Base-by-base conservation (phyloP, 140 eudicot species). In the Bidens hawaiensis region DNA sequence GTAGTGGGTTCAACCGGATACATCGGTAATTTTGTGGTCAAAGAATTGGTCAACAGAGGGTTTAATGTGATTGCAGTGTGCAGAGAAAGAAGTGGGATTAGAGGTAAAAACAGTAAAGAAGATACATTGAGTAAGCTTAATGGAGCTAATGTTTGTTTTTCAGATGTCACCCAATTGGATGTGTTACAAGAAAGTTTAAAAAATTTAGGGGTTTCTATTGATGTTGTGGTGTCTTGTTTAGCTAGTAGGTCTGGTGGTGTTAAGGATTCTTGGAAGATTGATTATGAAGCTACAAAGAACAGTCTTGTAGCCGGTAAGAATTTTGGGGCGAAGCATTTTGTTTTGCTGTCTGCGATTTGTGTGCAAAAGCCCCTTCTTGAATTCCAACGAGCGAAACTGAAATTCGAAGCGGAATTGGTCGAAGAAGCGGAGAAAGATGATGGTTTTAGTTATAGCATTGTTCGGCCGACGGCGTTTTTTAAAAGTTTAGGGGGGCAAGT, bases 1-100 rank as follows among this genome's bases (percentile, higher is more conserved):
- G 95, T 87, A 13, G 98, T 91, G 83, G 98, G 98, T 58, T 87
- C 98, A 60, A 91, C 98, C 27, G 96, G 96, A 41, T 91, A 91
- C 55, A 87, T 87, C 64, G 98, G 98, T 0, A 91, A 84, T 48
- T 91, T 78, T 76, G 96, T 87, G 6, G 94, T 87, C 26, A 76
- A 82, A 52, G 96, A 91, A 72, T 13, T 91, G 34, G 73, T 87
- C n/a, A 82, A 69, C 2, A 81, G 98, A 67, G 98, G 98, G 75
- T 91, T 84, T 57, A 91, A 84, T 76, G 96, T 87, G 13, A 87
- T 91, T 14, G 96, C 96, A n/a, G 75, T 91, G 71, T 88, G 91
- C 11, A 87, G 98, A 58, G 96, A 91, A 67, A 82, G 62, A 62
- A 91, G 98, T 78, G 98, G 98, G 1, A 91, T 75, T 42, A 80